Conservation (phyloP, 139 green algal species). For the Microglena sp. region DNA sequence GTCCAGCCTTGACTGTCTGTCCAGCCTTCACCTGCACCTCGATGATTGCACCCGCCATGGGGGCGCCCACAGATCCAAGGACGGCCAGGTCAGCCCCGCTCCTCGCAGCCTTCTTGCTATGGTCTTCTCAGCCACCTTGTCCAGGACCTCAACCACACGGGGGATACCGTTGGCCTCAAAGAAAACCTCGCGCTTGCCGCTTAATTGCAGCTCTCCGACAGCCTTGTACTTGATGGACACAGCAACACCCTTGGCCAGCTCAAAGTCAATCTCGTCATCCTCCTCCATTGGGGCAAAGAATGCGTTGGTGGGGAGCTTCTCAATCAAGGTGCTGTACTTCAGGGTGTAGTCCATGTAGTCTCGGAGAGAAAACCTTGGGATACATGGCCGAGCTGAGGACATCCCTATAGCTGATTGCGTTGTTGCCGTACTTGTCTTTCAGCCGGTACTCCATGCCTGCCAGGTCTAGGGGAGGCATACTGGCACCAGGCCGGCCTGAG, state of each 20-base stretch:
- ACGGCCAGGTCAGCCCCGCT: conserved; percentile 23
- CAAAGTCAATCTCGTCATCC: conserved; percentile 73
- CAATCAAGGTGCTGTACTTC: conserved; percentile 56
- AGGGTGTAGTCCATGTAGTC: conserved; percentile 58
- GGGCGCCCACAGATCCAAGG: conserved; percentile 54
- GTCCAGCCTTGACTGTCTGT: conserved; percentile 55
- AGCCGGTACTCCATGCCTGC: conserved; percentile 42
- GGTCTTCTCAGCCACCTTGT: conserved; percentile 22
- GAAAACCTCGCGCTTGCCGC: conserved; percentile 60
- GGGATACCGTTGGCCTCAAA: conserved; percentile 90
- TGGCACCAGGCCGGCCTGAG: conserved; percentile 63
- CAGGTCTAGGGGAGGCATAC: conserved; percentile 55
- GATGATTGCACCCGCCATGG: conserved; percentile 86
- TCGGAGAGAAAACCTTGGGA: conserved; percentile 69
- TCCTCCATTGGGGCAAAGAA: conserved; percentile 79
- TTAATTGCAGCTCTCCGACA: conserved; percentile 65
- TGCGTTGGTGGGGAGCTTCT: conserved; percentile 72
- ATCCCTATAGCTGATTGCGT: conserved; percentile 51
- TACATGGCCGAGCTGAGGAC: conserved; percentile 79
- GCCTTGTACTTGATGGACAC: conserved; percentile 64
- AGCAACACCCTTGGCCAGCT: conserved; percentile 29
- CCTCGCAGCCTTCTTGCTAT: conserved; percentile 31
- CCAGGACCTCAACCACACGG: conserved; percentile 74
- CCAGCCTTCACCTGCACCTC: conserved; percentile 52
- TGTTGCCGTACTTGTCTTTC: conserved; percentile 52